A percentile compares a stretch with the other conserved stretches of the same genome.
phyloP scores from a whole-genome alignment of 2,329 filamentous ascomycete genomes.

The Pestalotiopsis fici region DNA sequence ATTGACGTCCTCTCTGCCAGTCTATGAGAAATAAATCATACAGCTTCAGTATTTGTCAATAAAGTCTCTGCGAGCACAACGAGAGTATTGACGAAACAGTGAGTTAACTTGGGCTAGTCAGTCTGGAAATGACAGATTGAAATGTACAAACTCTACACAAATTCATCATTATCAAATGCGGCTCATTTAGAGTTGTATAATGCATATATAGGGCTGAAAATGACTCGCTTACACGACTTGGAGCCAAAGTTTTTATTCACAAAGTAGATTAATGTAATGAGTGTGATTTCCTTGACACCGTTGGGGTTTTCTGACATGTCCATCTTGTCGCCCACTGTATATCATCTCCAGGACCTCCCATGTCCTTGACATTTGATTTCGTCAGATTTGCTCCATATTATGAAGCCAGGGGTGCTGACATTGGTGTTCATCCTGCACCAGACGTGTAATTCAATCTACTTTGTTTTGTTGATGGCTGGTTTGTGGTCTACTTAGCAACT shows the following conservation, averaged over 20 bases:
- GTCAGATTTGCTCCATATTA: too few species aligned
- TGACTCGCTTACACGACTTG: not conserved
- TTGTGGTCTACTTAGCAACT: not conserved
- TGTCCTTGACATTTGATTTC: too few species aligned
- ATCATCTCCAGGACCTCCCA: too few species aligned
- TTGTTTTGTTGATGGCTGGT: not conserved
- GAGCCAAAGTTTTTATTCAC: too few species aligned
- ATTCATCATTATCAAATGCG: not conserved
- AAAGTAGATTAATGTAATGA: not conserved
- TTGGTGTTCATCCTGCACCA: not conserved
- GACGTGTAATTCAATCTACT: not conserved
- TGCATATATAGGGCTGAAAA: constrained; percentile 2
- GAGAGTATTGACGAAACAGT: too few species aligned
- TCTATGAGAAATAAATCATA: too few species aligned
- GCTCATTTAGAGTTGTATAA: constrained; percentile 1
- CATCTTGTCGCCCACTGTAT: too few species aligned
- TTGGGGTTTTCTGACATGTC: too few species aligned
- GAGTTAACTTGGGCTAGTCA: too few species aligned
- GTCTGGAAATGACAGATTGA: not conserved
- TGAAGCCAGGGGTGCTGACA: too few species aligned
- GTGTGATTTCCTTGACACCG: not conserved
- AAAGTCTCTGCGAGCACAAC: not conserved
- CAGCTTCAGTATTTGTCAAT: not conserved
- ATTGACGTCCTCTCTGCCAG: not conserved
- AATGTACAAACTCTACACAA: not conserved